These are phyloP conservation scores for Cladophialophora immunda DNA, from an alignment of 2,329 filamentous ascomycete species.

Conservation along the genomic window DNA sequence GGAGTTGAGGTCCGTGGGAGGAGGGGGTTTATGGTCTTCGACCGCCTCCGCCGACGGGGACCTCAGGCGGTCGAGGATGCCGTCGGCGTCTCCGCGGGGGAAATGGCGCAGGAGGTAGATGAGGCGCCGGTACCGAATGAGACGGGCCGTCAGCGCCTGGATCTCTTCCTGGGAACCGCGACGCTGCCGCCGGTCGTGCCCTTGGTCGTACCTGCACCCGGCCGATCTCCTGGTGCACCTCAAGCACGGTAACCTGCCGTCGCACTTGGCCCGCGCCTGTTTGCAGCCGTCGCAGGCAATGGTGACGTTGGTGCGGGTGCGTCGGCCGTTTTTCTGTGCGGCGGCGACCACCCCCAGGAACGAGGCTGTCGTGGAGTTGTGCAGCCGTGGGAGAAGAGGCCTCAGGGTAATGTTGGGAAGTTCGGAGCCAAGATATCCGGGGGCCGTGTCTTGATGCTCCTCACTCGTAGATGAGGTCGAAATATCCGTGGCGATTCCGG, in stretches of 20 bases:
- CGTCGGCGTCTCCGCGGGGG: not conserved
- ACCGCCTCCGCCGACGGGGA: not conserved
- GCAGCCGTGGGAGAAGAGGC: slow-evolving; percentile 6
- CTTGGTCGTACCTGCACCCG: slow-evolving; percentile 20
- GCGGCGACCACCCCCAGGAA: not conserved
- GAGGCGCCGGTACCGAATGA: slow-evolving; percentile 21
- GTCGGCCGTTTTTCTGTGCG: not conserved
- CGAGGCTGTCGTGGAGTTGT: not conserved
- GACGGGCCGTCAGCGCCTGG: slow-evolving; percentile 12
- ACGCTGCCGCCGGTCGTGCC: slow-evolving; percentile 18
- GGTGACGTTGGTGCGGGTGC: slow-evolving; percentile 54
- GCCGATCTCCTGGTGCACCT: slow-evolving; percentile 42
- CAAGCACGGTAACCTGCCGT: slow-evolving; percentile 53
- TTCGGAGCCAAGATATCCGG: not conserved
- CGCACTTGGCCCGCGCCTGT: slow-evolving; percentile 54
- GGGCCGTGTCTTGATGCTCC: not conserved
- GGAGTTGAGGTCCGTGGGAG: not conserved
- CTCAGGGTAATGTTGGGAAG: not conserved
- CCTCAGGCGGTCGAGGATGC: not conserved
- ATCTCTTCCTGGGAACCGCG: slow-evolving; percentile 10
- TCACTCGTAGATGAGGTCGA: not conserved
- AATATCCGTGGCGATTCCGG: not conserved
- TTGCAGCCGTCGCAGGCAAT: slow-evolving; percentile 55
- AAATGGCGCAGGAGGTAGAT: slow-evolving; percentile 16
- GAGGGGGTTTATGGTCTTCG: not conserved